Conservation (phyloP, 768 basidiomycete genomes). For the Coprinopsis sp. region DNA sequence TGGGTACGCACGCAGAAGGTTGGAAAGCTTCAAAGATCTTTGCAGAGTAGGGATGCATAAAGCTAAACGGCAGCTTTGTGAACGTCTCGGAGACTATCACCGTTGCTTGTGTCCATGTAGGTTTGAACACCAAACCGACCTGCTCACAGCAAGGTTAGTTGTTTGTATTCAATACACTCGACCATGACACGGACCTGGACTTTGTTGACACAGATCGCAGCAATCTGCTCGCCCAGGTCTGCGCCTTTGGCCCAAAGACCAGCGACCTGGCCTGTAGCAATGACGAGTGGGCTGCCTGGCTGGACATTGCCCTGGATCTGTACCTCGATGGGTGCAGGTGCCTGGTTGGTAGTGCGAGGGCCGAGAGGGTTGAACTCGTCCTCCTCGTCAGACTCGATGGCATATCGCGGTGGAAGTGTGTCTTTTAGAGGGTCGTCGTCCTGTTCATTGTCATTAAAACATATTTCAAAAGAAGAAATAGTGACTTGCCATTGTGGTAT, state of each 20-base stretch:
- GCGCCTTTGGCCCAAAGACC: slow-evolving; percentile 49
- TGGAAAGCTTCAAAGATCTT: slow-evolving; percentile 37
- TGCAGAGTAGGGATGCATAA: slow-evolving; percentile 46
- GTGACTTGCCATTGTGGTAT: slow-evolving; percentile 6
- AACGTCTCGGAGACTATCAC: slow-evolving; percentile 52
- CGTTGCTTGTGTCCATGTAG: slow-evolving; percentile 41
- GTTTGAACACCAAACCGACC: slow-evolving; percentile 50
- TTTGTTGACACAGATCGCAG: slow-evolving; percentile 39
- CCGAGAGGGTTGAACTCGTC: slow-evolving; percentile 50
- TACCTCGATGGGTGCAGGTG: slow-evolving; percentile 21
- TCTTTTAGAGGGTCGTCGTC: slow-evolving; percentile 55
- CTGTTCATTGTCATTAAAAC: slow-evolving; percentile 20
- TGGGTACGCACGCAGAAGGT: slow-evolving; percentile 40
- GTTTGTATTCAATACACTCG: neutral
- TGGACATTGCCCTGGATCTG: slow-evolving; percentile 35
- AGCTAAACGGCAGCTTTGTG: slow-evolving; percentile 43
- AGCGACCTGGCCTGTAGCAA: slow-evolving; percentile 45
- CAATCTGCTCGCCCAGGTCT: slow-evolving; percentile 47
- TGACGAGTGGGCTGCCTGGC: slow-evolving; percentile 28
- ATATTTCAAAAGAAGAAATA: neutral
- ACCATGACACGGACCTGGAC: slow-evolving; percentile 34
- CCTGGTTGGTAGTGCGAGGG: slow-evolving; percentile 13
- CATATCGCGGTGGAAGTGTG: slow-evolving; percentile 52
- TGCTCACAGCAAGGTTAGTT: slow-evolving; percentile 16
- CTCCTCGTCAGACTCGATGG: slow-evolving; percentile 66